These are phyloP conservation scores for Stropharia rugosoannulata DNA, from an alignment of 768 basidiomycete genomes.

Conservation along the genomic window DNA sequence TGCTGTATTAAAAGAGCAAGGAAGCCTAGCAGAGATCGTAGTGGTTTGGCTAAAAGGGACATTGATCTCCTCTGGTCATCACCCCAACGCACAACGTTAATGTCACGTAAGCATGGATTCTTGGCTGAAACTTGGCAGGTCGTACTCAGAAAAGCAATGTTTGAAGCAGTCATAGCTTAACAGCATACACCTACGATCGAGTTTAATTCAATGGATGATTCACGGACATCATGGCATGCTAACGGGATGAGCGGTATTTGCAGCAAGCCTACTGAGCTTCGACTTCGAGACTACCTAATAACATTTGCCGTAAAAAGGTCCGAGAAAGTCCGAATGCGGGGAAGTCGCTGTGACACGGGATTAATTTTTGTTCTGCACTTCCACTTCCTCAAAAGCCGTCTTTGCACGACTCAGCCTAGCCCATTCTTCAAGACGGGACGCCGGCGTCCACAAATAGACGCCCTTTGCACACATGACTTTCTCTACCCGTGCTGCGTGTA, in stretches of 20 bases:
- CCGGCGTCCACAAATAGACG: background rate
- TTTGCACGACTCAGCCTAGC: background rate
- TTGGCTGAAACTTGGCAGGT: background rate
- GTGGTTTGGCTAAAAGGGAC: background rate
- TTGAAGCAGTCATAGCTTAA: too few species aligned
- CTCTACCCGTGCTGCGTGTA: background rate
- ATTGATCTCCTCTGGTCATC: too few species aligned
- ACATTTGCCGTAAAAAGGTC: background rate
- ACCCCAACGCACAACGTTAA: background rate
- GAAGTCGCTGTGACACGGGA: background rate
- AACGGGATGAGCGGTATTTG: too few species aligned
- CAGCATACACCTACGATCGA: too few species aligned
- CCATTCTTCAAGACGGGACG: background rate
- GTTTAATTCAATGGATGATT: too few species aligned
- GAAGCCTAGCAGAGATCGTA: background rate
- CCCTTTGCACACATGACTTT: background rate
- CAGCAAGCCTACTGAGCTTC: too few species aligned
- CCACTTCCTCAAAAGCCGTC: background rate
- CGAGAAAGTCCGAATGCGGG: background rate
- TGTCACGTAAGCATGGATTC: background rate
- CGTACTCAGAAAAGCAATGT: too few species aligned
- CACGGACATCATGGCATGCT: too few species aligned
- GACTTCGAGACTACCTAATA: too few species aligned
- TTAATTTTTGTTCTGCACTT: background rate
- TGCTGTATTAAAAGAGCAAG: too few species aligned